phyloP scores from a whole-genome alignment of 1,139 yeast genomes.

The Candida dubliniensis region DNA sequence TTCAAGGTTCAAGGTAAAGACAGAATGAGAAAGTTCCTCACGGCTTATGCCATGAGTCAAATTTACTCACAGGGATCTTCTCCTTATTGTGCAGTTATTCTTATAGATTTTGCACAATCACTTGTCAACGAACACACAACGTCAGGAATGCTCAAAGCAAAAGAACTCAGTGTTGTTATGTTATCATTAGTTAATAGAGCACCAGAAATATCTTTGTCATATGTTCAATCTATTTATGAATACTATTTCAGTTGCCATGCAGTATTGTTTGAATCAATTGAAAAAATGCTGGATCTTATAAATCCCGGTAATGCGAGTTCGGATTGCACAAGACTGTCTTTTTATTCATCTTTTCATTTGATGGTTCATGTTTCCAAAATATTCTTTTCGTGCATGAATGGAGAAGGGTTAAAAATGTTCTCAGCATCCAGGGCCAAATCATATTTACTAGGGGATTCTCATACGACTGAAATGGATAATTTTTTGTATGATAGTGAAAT shows the following conservation, averaged over 20 bases:
- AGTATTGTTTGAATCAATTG: slow-evolving; percentile 42
- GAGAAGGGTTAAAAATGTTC: slow-evolving; percentile 9
- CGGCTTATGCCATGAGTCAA: slow-evolving; percentile 24
- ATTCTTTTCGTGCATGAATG: slow-evolving; percentile 18
- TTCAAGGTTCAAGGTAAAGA: slow-evolving; percentile 29
- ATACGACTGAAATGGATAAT: background rate
- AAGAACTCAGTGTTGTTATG: slow-evolving; percentile 36
- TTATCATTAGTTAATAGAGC: slow-evolving; percentile 37
- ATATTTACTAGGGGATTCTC: background rate
- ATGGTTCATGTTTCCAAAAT: slow-evolving; percentile 17
- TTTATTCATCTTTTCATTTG: slow-evolving; percentile 14
- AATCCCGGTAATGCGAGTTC: slow-evolving; percentile 18
- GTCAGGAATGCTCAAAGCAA: slow-evolving; percentile 25
- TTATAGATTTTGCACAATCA: slow-evolving; percentile 34
- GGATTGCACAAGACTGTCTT: slow-evolving; percentile 14
- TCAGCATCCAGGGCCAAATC: slow-evolving; percentile 1
- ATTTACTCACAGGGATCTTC: slow-evolving; percentile 28
- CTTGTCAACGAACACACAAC: slow-evolving; percentile 40
- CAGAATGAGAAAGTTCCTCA: slow-evolving; percentile 24
- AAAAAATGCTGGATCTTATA: slow-evolving; percentile 34
- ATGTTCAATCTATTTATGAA: slow-evolving; percentile 44
- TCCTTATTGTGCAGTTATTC: slow-evolving; percentile 28
- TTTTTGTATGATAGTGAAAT: slow-evolving; percentile 14
- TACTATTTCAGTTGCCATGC: slow-evolving; percentile 46
- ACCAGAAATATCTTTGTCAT: slow-evolving; percentile 34